Conservation (phyloP, 169 alveolate species). For the Plasmodium gallinaceum region DNA sequence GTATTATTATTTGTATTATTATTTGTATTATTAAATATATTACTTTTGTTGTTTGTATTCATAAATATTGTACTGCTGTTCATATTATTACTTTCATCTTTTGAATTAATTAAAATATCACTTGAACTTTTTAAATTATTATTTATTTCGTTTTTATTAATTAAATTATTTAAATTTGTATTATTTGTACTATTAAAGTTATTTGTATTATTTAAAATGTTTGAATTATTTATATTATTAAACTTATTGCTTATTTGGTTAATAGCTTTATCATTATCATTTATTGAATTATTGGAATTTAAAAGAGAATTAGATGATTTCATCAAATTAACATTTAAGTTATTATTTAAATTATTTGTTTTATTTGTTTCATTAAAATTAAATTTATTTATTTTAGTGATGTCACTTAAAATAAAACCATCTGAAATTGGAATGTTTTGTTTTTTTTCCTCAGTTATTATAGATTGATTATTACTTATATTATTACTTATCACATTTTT, state of each 20-base stretch:
- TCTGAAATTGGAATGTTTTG: background rate
- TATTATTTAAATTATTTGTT: background rate
- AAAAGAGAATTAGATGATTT: background rate
- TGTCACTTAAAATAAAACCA: background rate
- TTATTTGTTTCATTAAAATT: background rate
- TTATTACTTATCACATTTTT: too few species aligned
- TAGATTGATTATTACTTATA: too few species aligned
- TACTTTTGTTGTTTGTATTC: background rate
- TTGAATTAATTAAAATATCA: background rate
- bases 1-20: background rate
- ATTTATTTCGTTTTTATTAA: background rate
- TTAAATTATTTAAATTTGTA: background rate
- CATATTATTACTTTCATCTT: background rate
- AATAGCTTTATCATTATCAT: too few species aligned
- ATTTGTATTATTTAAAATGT: background rate
- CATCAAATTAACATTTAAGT: background rate
- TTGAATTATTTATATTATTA: background rate
- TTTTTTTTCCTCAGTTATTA: too few species aligned
- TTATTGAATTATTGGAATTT: too few species aligned
- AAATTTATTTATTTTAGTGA: background rate
- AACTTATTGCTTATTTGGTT: background rate
- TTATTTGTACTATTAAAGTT: background rate
- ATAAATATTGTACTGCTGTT: background rate
- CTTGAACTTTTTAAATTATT: conserved; percentile 3
- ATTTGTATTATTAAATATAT: background rate